Percentiles rank a stretch among this genome's conserved stretches.
Conservation (phyloP, 768 basidiomycete species). For the Boletus patriciae region DNA sequence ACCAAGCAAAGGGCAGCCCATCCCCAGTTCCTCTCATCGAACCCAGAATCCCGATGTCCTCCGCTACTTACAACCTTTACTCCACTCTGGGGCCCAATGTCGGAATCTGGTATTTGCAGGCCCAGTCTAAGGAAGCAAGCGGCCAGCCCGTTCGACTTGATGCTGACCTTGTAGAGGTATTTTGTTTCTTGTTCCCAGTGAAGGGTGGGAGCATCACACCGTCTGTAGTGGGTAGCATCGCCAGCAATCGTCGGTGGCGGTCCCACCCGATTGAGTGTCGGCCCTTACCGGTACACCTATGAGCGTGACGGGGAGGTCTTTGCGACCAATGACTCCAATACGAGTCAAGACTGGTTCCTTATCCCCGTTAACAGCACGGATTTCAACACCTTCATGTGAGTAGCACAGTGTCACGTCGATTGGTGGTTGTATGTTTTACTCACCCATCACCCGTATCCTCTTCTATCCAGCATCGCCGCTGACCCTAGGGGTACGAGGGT, state of each 20-base stretch:
- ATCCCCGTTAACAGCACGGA: neutral
- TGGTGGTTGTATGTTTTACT: neutral
- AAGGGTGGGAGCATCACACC: neutral
- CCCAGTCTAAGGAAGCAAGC: too few relatives aligned
- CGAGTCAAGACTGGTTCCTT: neutral
- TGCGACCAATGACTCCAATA: neutral
- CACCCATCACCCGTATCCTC: neutral
- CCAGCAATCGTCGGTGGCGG: neutral
- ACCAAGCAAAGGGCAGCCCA: neutral
- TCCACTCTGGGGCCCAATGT: neutral
- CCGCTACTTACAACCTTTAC: neutral
- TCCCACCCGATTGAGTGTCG: neutral
- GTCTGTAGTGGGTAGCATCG: neutral
- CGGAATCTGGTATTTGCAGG: neutral
- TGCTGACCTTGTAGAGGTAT: constrained; percentile 4
- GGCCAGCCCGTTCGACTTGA: constrained; percentile 1
- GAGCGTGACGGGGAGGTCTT: neutral
- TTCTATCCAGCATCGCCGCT: neutral
- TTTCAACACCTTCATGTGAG: neutral
- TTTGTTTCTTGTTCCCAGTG: neutral
- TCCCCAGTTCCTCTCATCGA: neutral
- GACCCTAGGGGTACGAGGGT: neutral
- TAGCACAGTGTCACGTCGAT: neutral
- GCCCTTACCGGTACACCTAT: neutral
- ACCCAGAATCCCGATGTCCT: neutral